Conservation (phyloP, 805 yeast species). For the Torulaspora franciscae region DNA sequence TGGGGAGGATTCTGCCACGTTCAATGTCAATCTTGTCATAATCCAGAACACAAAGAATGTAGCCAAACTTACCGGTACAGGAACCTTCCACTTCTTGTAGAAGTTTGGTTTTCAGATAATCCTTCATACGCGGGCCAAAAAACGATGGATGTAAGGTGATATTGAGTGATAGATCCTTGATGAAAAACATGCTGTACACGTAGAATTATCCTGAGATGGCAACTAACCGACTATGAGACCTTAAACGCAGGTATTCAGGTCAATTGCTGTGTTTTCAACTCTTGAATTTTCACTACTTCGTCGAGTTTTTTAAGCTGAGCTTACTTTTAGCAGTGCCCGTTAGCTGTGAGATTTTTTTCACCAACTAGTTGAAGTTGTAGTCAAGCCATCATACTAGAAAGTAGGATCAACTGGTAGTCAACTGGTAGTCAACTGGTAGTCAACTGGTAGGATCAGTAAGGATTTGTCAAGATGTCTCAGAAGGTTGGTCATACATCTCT, state of each 20-base stretch:
- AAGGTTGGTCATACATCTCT: conserved; percentile 50
- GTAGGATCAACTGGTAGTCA: too few species aligned
- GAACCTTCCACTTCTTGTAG: conserved; percentile 97
- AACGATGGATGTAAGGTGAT: conserved; percentile 94
- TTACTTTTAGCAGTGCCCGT: background rate
- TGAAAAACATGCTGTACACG: conserved; percentile 38
- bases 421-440: too few species aligned
- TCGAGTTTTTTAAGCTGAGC: background rate
- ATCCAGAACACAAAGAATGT: conserved; percentile 92
- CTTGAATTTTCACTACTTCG: background rate
- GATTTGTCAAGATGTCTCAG: conserved; percentile 30
- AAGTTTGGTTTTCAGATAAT: conserved; percentile 80
- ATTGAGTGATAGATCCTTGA: conserved; percentile 84
- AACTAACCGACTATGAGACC: background rate
- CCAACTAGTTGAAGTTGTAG: background rate
- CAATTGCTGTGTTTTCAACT: background rate
- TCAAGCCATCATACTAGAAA: too few species aligned
- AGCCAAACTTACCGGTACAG: conserved; percentile 98
- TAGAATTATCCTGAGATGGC: background rate
- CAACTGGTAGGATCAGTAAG: background rate
- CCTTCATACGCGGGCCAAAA: conserved; percentile 97
- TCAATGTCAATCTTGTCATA: conserved; percentile 94
- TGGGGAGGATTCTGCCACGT: conserved; percentile 84
- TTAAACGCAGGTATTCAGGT: background rate
- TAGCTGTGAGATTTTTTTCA: background rate